Evolutionary conservation across 305 asterid genomes (phyloP).

Genomic region (Ilex paraguariensis): DNA sequence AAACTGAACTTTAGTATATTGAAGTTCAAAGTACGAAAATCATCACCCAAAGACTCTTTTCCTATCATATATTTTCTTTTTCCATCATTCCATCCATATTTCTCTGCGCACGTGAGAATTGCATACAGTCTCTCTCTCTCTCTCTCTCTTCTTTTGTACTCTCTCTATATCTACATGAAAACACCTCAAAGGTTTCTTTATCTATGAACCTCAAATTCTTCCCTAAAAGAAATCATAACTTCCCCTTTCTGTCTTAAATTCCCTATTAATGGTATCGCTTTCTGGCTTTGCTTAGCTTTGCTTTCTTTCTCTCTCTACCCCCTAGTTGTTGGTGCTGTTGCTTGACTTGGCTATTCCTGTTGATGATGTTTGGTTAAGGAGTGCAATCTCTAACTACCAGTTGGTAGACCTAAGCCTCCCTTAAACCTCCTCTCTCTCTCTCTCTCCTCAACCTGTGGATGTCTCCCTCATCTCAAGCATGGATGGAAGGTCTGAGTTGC

Average conservation of each 20-base stretch:
- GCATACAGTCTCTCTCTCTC: slow-evolving; percentile 9
- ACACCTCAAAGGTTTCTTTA: slow-evolving; percentile 25
- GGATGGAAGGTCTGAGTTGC: slow-evolving; percentile 29
- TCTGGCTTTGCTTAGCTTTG: slow-evolving; percentile 7
- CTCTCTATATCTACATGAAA: slow-evolving; percentile 28
- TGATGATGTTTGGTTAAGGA: slow-evolving; percentile 82
- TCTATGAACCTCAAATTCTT: slow-evolving; percentile 22
- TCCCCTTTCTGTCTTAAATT: slow-evolving; percentile 13
- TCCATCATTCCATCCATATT: slow-evolving; percentile 43
- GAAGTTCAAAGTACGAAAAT: slow-evolving; percentile 38
- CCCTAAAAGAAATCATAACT: slow-evolving; percentile 26
- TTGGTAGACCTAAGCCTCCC: slow-evolving; percentile 88
- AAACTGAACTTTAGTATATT: slow-evolving; percentile 3
- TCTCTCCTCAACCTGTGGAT: slow-evolving; percentile 16
- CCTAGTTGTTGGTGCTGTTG: slow-evolving; percentile 31
- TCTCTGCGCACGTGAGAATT: slow-evolving; percentile 54
- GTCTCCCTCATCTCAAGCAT: slow-evolving; percentile 33
- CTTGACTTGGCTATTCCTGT: slow-evolving; percentile 50
- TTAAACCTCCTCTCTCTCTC: slow-evolving; percentile 37
- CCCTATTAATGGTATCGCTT: slow-evolving; percentile 8
- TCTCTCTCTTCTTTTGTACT: slow-evolving; percentile 21
- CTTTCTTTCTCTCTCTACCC: slow-evolving; percentile 16
- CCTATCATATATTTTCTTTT: slow-evolving; percentile 32
- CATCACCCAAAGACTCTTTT: slow-evolving; percentile 31
- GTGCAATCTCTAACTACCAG: slow-evolving; percentile 98